Evolutionary conservation across 257 asterid genomes (phyloP), one percentile per base, ranked within the genome.

Genomic region (Hygrophila difformis): DNA sequence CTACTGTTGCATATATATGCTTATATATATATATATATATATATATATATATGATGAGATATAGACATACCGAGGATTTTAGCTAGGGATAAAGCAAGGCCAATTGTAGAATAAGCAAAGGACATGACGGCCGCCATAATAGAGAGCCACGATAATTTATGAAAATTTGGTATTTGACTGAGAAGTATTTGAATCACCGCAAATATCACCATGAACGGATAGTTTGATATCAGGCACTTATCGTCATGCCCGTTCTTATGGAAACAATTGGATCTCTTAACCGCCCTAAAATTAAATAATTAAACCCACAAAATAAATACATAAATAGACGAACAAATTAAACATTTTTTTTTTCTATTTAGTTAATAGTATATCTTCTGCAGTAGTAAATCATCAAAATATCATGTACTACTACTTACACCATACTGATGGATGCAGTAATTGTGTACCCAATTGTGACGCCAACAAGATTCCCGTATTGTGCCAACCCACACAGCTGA

Each of bases 111-210:
- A 45, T 88, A 88, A 41, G 95, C 73, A 22, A 88, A 88, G 0
- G 97, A 84, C 97, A 88, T 84, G 21, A 79, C 60, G 1, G 97
- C 97, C 0, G 97, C 95, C 3, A 81, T 62, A 3, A 88, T 77
- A 0, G 97, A 88, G 12, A 84, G 89, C 94, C 84, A 74, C 0
- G 94, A 84, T 10, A 88, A 77, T 61, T 88, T 49, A 46, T 81
- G 89, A 39, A 88, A 88, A 29, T 88, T 74, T 2, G 93, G 93
- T 33, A 88, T 88, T 71, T 84, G 95, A 60, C 97, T 78, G 1
- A 88, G 60, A 14, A 84, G 4, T 15, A 88, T 62, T 14, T 88
- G 93, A 22, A 88, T 69, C 4, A 13, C 81, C 0, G 82, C 94
- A 44, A 81, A 88, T 18, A 76, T 65, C 0, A 53, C 55, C 87